Evolutionary conservation across 495 filamentous ascomycete species (phyloP), one percentile per base, ranked within the genome.

Genomic region (Penicillium maclennaniae): DNA sequence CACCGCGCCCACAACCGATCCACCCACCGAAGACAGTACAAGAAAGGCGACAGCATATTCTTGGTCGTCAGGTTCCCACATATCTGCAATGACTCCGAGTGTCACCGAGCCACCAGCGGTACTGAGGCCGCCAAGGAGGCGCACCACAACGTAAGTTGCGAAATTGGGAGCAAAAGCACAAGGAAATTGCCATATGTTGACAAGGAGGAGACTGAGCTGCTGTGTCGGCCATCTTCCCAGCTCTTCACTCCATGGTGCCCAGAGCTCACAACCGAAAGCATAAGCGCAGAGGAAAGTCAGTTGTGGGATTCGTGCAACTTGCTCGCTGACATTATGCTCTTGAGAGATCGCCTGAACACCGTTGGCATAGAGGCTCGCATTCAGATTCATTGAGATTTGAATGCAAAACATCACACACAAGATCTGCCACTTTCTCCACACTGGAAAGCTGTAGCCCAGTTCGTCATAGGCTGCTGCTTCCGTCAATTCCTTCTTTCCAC

Each of bases 351-450:
- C 79, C 2, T 45, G 47, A 26, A 87, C 54, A 25, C 73, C 85
- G 60, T 86, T 85, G 17, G 79, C 77, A 67, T 87, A 88, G 8
- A 87, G 70, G 34, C 77, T 80, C 8, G 85, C 82, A 70, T 88
- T 88, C 74, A 88, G 84, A 71, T 89, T 89, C 83, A 89, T 89
- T 0, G 85, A 87, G 3, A 81, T 79, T 60, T 89, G 86, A 17
- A 89, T 81, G 37, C 79, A 65, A 68, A 87, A 87, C 62, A 89
- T 83, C 59, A 87, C 74, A 27, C 69, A 76, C 47, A 89, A 74
- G 63, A 88, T 84, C 55, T 62, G 77, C 85, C 85, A 89, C 65
- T 88, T 89, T 73, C 82, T 87, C 73, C 75, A 73, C 6, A 36
- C 45, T 0, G 83, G 66, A 54, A 77, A 88, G 26, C 59, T 65